phyloP scores from a whole-genome alignment of 2,329 filamentous ascomycete genomes.

The Pseudocercospora musae region DNA sequence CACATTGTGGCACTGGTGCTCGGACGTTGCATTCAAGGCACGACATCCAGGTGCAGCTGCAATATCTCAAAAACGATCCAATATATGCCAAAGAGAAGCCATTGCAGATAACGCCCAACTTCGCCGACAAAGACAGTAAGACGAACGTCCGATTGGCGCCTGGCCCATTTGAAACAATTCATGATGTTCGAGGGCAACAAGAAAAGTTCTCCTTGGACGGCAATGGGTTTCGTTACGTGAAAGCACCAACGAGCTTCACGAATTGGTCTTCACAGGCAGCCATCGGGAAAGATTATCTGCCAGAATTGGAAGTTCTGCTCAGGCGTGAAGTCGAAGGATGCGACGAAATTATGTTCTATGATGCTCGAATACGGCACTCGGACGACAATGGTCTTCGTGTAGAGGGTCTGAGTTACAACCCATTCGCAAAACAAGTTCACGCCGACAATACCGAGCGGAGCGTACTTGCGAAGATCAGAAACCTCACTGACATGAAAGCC shows the following conservation, averaged over 20 bases:
- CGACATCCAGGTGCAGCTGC: slow-evolving; percentile 36
- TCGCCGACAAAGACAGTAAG: slow-evolving; percentile 23
- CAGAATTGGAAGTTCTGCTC: slow-evolving; percentile 18
- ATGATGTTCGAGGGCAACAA: slow-evolving; percentile 40
- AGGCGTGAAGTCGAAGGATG: slow-evolving; percentile 24
- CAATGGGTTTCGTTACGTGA: slow-evolving; percentile 28
- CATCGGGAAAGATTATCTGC: slow-evolving; percentile 10
- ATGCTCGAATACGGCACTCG: slow-evolving; percentile 25
- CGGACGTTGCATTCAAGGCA: slow-evolving; percentile 37
- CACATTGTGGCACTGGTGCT: neutral
- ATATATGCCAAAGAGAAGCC: slow-evolving; percentile 28
- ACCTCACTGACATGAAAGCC: slow-evolving; percentile 29
- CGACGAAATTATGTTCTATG: slow-evolving; percentile 30
- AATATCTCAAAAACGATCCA: slow-evolving; percentile 29
- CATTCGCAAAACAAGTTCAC: slow-evolving; percentile 32
- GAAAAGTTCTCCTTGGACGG: slow-evolving; percentile 11
- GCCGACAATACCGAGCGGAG: slow-evolving; percentile 31
- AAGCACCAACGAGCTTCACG: slow-evolving; percentile 11
- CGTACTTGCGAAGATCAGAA: slow-evolving; percentile 26
- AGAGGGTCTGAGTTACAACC: slow-evolving; percentile 28
- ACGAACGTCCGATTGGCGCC: slow-evolving; percentile 25
- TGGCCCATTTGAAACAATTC: slow-evolving; percentile 26
- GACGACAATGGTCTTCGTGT: slow-evolving; percentile 25
- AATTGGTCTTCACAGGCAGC: slow-evolving; percentile 20
- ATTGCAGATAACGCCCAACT: slow-evolving; percentile 29